Conservation (phyloP, 805 yeast genomes). For the Komagataella pastoris region DNA sequence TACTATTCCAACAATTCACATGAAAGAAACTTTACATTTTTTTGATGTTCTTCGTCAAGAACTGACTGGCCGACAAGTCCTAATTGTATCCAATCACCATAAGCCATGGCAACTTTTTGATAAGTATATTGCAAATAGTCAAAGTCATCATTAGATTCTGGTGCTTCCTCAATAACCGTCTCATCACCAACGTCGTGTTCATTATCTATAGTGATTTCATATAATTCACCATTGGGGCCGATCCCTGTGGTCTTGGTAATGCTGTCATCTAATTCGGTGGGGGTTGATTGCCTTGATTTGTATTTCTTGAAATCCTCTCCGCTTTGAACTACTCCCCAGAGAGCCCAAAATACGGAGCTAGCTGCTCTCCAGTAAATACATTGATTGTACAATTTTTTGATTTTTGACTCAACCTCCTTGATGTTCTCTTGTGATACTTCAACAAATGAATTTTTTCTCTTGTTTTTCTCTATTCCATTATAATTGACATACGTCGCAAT, state of each 20-base stretch:
- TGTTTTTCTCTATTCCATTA: constrained; percentile 17
- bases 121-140: constrained; percentile 65
- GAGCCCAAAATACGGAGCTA: constrained; percentile 67
- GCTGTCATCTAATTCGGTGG: background rate
- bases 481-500: constrained; percentile 69
- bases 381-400: constrained; percentile 47
- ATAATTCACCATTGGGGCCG: constrained; percentile 47
- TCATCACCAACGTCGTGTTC: constrained; percentile 17
- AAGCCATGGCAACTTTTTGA: constrained; percentile 59
- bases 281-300: background rate
- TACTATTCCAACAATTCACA: constrained; percentile 11
- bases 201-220: constrained; percentile 18
- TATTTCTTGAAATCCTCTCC: constrained; percentile 10
- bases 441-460: constrained; percentile 7
- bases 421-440: constrained; percentile 8
- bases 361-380: constrained; percentile 70
- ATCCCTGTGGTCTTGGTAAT: constrained; percentile 16
- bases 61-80: constrained; percentile 30
- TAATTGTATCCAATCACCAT: constrained; percentile 61
- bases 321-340: constrained; percentile 71
- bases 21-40: constrained; percentile 29
- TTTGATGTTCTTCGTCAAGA: constrained; percentile 16
- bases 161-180: constrained; percentile 10
- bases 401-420: constrained; percentile 23
- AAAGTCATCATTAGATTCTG: constrained; percentile 43